Conservation (phyloP, 2,329 filamentous ascomycete species). For the Pestalotiopsis sp. region DNA sequence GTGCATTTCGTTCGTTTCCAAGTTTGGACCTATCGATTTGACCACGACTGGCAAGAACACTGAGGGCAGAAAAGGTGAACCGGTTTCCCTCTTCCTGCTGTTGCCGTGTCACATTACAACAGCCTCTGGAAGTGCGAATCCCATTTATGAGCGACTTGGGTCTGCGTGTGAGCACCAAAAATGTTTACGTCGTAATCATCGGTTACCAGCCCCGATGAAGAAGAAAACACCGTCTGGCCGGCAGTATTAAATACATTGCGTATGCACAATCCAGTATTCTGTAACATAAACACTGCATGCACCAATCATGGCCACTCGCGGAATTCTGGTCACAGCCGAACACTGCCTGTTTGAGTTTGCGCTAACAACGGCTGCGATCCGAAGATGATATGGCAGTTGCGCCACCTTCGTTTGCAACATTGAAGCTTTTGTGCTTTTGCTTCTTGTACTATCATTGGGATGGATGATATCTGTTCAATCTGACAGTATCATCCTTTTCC, state of each 20-base stretch:
- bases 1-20: not conserved
- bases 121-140: too few relatives aligned
- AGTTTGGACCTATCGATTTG: not conserved
- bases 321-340: not conserved
- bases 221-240: not conserved
- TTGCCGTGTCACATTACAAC: too few relatives aligned
- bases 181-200: too few relatives aligned
- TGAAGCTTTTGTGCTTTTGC: not conserved
- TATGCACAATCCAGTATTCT: not conserved
- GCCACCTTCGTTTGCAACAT: not conserved
- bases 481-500: too few relatives aligned
- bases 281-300: not conserved
- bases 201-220: not conserved
- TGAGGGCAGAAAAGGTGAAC: too few relatives aligned
- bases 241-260: not conserved
- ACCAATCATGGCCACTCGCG: too few relatives aligned
- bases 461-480: not conserved
- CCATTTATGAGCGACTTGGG: too few relatives aligned
- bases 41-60: too few relatives aligned
- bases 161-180: too few relatives aligned
- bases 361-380: constrained; percentile 6
- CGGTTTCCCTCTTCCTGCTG: too few relatives aligned
- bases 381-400: constrained; percentile 1
- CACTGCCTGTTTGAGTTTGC: not conserved
- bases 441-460: not conserved